A percentile compares a stretch with the other conserved stretches of the same genome.
Evolutionary conservation across 2,329 filamentous ascomycete species (phyloP).

Genomic region (Paracoccidioides brasiliensis): DNA sequence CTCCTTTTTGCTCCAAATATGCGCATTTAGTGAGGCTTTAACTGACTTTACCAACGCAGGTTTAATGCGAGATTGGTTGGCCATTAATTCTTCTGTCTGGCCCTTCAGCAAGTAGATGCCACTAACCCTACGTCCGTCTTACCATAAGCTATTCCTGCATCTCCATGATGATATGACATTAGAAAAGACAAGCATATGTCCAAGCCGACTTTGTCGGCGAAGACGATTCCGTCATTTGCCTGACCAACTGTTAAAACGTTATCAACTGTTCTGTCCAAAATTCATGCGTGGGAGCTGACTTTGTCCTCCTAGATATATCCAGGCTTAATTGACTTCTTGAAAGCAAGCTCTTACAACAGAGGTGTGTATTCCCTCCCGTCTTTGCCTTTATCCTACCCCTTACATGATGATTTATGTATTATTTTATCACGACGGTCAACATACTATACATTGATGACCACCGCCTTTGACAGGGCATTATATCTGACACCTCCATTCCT

Average conservation of each 20-base stretch:
- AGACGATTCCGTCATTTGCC: conserved; percentile 42
- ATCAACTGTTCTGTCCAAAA: not conserved
- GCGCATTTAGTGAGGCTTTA: not conserved
- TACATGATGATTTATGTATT: conserved; percentile 53
- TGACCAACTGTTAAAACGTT: conserved; percentile 19
- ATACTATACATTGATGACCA: conserved; percentile 70
- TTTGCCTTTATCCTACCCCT: conserved; percentile 8
- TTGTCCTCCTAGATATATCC: not conserved
- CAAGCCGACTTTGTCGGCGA: conserved; percentile 44
- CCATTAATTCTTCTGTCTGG: conserved; percentile 1
- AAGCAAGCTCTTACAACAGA: not conserved
- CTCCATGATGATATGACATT: conserved; percentile 73
- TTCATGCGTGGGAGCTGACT: not conserved
- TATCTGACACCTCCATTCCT: conserved; percentile 22
- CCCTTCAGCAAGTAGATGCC: not conserved
- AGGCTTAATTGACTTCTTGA: not conserved
- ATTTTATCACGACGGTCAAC: conserved; percentile 75
- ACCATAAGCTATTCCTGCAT: conserved; percentile 13
- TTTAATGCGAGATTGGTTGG: conserved; percentile 1
- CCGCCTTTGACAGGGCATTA: conserved; percentile 59
- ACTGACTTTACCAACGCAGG: conserved; percentile 3
- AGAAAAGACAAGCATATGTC: conserved; percentile 96
- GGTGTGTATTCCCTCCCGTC: conserved; percentile 9
- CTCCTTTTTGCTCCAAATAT: not conserved
- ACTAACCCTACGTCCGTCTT: conserved; percentile 17